Evolutionary conservation across 1,284 basidiomycete genomes (phyloP).

Genomic region (Stygiomarasmius scandens): DNA sequence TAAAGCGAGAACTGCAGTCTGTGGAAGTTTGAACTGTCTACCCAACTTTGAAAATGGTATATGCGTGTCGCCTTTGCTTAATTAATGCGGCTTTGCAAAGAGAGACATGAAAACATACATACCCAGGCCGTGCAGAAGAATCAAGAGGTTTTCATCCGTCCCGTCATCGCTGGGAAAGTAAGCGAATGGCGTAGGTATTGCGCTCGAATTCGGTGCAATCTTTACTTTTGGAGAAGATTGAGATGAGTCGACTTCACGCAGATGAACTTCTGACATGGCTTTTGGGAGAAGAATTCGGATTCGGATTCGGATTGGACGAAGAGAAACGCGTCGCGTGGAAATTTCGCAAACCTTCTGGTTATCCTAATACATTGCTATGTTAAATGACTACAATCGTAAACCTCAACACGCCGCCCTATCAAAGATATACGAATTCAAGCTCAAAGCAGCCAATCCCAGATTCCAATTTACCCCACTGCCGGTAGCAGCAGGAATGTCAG

Average conservation of each 20-base stretch:
- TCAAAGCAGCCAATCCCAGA: conserved; percentile 31
- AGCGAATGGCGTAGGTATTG: conserved; percentile 58
- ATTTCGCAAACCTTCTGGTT: too few relatives aligned
- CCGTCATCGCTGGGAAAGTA: conserved; percentile 77
- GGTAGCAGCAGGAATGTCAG: conserved; percentile 25
- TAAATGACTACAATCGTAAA: too few relatives aligned
- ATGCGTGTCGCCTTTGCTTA: conserved; percentile 75
- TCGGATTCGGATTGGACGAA: too few relatives aligned
- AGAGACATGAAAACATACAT: conserved; percentile 27
- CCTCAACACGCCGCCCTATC: conserved; percentile 26
- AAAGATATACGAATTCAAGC: conserved; percentile 39
- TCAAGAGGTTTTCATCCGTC: conserved; percentile 83
- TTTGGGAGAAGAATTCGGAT: too few relatives aligned
- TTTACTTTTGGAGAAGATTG: conserved; percentile 44
- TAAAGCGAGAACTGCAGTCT: conserved; percentile 82
- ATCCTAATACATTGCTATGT: too few relatives aligned
- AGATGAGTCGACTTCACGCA: conserved; percentile 3
- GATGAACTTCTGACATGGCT: conserved; percentile 8
- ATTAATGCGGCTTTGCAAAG: neutral
- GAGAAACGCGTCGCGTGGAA: too few relatives aligned
- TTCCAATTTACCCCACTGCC: conserved; percentile 26
- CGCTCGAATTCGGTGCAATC: conserved; percentile 46
- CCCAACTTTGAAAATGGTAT: conserved; percentile 77
- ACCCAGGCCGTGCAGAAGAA: conserved; percentile 90
- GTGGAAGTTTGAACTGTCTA: conserved; percentile 76